Evolutionary conservation across 2,329 filamentous ascomycete species (phyloP).

Genomic region (Trichoderma sp.): DNA sequence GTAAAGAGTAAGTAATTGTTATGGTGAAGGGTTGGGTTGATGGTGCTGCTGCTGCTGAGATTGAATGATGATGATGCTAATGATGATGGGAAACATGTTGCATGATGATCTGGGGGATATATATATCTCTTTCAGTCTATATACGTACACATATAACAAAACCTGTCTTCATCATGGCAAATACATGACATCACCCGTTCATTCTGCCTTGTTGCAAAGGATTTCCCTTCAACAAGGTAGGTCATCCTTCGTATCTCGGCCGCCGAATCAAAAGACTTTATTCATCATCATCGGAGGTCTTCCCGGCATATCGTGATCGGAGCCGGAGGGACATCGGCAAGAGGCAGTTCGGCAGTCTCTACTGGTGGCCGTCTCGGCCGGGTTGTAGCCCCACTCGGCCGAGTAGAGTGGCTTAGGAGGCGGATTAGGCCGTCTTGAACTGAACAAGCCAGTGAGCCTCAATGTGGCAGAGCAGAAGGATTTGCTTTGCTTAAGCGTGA

Average conservation of each 20-base stretch:
- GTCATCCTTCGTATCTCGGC: neutral
- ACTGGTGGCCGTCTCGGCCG: neutral
- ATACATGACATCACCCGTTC: neutral
- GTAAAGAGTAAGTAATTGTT: neutral
- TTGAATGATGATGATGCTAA: neutral
- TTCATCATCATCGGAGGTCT: neutral
- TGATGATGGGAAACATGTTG: neutral
- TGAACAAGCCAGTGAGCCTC: neutral
- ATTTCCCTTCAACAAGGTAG: neutral
- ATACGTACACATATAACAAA: neutral
- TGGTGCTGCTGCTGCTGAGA: neutral
- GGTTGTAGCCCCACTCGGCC: conserved; percentile 4
- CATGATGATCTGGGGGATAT: neutral
- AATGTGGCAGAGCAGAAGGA: neutral
- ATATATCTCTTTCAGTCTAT: neutral
- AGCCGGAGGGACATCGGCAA: neutral
- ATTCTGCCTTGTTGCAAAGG: neutral
- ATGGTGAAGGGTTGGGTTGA: neutral
- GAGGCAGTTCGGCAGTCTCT: neutral
- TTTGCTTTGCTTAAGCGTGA: neutral
- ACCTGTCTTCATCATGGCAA: neutral
- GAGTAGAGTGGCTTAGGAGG: neutral
- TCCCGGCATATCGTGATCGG: neutral
- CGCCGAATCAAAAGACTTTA: neutral
- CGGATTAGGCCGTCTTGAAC: neutral